phyloP scores from a whole-genome alignment of 2,329 filamentous ascomycete species.

The Bipolaris bicolor region DNA sequence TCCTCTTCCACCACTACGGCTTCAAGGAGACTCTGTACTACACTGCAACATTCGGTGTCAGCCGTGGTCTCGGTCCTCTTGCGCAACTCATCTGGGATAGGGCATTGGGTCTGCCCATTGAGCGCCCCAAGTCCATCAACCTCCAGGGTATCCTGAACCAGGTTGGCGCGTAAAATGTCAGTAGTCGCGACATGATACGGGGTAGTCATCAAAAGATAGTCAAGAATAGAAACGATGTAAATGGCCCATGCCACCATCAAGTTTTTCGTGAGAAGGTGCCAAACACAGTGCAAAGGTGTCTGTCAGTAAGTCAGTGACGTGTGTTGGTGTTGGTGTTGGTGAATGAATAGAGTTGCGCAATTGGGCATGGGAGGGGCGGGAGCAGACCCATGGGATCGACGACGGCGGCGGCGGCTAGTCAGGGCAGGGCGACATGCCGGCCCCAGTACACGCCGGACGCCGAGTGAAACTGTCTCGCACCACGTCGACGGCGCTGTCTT shows the following conservation, averaged over 20 bases:
- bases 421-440: conserved; percentile 20
- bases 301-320: background rate
- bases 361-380: conserved; percentile 1
- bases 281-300: no score
- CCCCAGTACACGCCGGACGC: background rate
- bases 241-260: background rate
- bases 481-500: conserved; percentile 21
- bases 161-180: conserved; percentile 40
- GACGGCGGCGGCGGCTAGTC: conserved; percentile 15
- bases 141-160: conserved; percentile 79
- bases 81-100: conserved; percentile 97
- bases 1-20: conserved; percentile 97
- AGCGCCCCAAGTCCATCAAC: conserved; percentile 97
- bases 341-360: background rate
- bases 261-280: no score
- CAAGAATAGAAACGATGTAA: background rate
- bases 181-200: background rate
- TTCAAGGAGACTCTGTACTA: conserved; percentile 98
- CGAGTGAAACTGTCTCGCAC: conserved; percentile 15
- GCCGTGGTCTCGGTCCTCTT: conserved; percentile 78
- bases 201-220: background rate
- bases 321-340: background rate
- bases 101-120: conserved; percentile 90
- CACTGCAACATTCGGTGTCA: conserved; percentile 73
- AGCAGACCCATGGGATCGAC: conserved; percentile 17